Evolutionary conservation across 768 basidiomycete species (phyloP).

Genomic region (Lentinula aciculospora): DNA sequence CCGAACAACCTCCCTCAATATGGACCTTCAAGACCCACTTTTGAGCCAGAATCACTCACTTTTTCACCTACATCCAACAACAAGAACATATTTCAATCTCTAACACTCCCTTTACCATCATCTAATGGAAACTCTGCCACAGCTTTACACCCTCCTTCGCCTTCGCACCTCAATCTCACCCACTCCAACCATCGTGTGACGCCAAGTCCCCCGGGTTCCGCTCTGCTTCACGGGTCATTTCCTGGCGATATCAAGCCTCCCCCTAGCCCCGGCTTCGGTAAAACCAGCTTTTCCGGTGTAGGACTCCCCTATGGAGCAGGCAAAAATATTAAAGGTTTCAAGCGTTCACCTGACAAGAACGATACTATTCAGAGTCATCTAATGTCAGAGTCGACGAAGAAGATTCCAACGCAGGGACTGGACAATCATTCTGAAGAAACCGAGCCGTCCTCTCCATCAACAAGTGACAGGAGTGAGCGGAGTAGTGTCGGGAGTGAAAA

Average conservation of each 20-base stretch:
- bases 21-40: slow-evolving; percentile 15
- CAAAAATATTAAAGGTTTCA: not conserved
- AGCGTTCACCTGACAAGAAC: not conserved
- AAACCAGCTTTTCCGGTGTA: not conserved
- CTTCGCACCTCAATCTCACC: slow-evolving; percentile 54
- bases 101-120: not conserved
- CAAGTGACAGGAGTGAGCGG: not conserved
- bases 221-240: slow-evolving; percentile 40
- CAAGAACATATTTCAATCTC: not conserved
- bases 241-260: not conserved
- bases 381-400: not conserved
- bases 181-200: slow-evolving; percentile 41
- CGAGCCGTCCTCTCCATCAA: slow-evolving; percentile 1
- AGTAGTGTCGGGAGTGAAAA: not conserved
- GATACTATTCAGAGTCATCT: not conserved
- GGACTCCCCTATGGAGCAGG: not conserved
- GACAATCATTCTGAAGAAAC: not conserved
- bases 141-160: slow-evolving; percentile 32
- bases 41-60: not conserved
- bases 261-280: slow-evolving; percentile 2
- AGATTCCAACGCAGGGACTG: not conserved
- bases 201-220: slow-evolving; percentile 44
- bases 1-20: slow-evolving; percentile 14
- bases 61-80: slow-evolving; percentile 3
- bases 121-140: not conserved